These are phyloP conservation scores for Phylloboletellus chloephorus DNA, from an alignment of 1,284 basidiomycete species.

Conservation along the genomic window DNA sequence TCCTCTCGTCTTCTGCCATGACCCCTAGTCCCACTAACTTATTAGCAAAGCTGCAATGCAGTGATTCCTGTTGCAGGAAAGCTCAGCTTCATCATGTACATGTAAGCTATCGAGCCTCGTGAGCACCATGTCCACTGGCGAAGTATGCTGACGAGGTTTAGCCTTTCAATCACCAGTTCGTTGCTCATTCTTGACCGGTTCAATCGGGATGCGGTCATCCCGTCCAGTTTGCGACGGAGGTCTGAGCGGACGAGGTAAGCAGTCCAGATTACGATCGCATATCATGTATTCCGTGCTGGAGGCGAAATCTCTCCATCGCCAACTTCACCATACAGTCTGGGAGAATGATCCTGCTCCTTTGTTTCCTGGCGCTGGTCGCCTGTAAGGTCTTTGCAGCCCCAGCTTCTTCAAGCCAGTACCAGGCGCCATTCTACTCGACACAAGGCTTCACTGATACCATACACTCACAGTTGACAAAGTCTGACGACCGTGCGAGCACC, in stretches of 20 bases:
- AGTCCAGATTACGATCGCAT: slow-evolving; percentile 9
- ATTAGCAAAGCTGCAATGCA: too few species aligned
- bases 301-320: neutral
- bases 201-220: neutral
- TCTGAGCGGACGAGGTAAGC: neutral
- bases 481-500: neutral
- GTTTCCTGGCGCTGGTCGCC: slow-evolving; percentile 21
- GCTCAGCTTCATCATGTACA: neutral
- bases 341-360: slow-evolving; percentile 14
- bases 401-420: slow-evolving; percentile 3
- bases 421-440: neutral
- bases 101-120: neutral
- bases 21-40: too few species aligned
- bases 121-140: neutral
- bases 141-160: neutral
- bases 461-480: slow-evolving; percentile 1
- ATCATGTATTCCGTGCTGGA: neutral
- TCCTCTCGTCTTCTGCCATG: neutral
- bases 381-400: slow-evolving; percentile 10
- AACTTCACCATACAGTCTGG: neutral
- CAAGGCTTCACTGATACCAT: neutral
- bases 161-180: neutral
- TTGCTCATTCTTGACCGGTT: neutral
- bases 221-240: slow-evolving; percentile 11
- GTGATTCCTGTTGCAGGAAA: too few species aligned